Percentiles rank a stretch among this genome's conserved stretches.
Conservation (phyloP, 1,284 basidiomycete genomes). For the Moesziomyces parantarcticus region DNA sequence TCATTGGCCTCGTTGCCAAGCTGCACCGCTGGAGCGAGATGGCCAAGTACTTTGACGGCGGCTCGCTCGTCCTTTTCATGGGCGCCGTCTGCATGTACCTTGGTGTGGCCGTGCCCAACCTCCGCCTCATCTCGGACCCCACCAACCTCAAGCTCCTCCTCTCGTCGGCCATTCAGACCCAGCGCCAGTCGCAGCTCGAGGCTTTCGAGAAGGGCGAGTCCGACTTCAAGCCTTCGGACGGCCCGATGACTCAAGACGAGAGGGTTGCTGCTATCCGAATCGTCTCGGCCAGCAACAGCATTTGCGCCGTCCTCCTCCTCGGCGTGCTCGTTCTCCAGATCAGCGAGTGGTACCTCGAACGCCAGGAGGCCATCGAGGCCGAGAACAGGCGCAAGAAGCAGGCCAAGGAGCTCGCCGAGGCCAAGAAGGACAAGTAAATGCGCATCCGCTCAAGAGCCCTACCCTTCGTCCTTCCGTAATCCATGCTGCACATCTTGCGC, state of each 20-base stretch:
- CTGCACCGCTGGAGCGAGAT: conserved; percentile 65
- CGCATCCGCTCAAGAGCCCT: not conserved
- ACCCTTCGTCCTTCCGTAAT: not conserved
- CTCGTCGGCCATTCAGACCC: conserved; percentile 52
- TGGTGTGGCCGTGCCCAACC: conserved; percentile 59
- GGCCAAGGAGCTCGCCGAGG: conserved; percentile 26
- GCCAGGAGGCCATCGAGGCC: conserved; percentile 39
- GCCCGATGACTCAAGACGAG: conserved; percentile 54
- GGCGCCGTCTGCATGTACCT: conserved; percentile 64
- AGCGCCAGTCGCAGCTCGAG: conserved; percentile 42
- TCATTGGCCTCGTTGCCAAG: conserved; percentile 63
- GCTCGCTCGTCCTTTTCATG: conserved; percentile 60
- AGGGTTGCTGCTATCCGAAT: conserved; percentile 54
- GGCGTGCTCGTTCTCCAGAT: conserved; percentile 63
- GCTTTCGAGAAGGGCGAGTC: conserved; percentile 35
- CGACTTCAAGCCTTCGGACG: conserved; percentile 30
- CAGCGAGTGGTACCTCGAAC: conserved; percentile 59
- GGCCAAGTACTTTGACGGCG: conserved; percentile 66
- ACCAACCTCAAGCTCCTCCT: conserved; percentile 50
- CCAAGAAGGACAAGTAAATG: conserved; percentile 39
- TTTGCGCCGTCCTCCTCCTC: conserved; percentile 52
- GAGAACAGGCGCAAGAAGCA: conserved; percentile 40
- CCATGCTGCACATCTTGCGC: not conserved
- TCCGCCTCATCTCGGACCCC: conserved; percentile 60
- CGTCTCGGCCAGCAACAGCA: conserved; percentile 62